A percentile compares a stretch with the other conserved stretches of the same genome.
Evolutionary conservation across 73 alveolate genomes (phyloP).

Genomic region (Paramecium pentaurelia): DNA sequence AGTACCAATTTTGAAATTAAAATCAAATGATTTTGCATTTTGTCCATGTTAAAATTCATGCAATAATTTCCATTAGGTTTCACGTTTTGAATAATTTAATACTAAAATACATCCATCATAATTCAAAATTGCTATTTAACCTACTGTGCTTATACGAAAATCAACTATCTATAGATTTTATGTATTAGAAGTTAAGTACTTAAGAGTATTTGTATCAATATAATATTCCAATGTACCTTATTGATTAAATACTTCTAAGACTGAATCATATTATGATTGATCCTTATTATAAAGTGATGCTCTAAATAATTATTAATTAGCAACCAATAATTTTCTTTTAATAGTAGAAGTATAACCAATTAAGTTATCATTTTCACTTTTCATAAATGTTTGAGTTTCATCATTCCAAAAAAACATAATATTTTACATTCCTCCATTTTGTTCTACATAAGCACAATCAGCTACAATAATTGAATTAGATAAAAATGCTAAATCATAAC

Average conservation of each 20-base stretch:
- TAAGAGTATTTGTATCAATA: not conserved
- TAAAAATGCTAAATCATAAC: not conserved
- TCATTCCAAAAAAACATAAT: not conserved
- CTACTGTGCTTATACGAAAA: not conserved
- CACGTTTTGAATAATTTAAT: not conserved
- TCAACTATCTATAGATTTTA: not conserved
- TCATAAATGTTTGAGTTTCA: not conserved
- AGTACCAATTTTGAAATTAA: not conserved
- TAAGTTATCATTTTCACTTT: not conserved
- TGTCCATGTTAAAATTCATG: not conserved
- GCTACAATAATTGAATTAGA: not conserved
- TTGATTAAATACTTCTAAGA: not conserved
- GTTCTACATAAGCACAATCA: not conserved
- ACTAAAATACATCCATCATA: not conserved
- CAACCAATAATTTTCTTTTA: not conserved
- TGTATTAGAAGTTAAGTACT: not conserved
- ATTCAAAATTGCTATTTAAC: not conserved
- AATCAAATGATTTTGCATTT: not conserved
- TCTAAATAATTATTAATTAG: not conserved
- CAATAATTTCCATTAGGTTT: not conserved
- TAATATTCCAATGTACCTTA: not conserved
- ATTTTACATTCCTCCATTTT: slow-evolving; percentile 1
- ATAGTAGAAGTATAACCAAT: not conserved
- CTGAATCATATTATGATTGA: not conserved
- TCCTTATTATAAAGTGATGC: not conserved